Base-by-base conservation (phyloP, 352 stramenopile species). In the Pythium folliculosum region DNA sequence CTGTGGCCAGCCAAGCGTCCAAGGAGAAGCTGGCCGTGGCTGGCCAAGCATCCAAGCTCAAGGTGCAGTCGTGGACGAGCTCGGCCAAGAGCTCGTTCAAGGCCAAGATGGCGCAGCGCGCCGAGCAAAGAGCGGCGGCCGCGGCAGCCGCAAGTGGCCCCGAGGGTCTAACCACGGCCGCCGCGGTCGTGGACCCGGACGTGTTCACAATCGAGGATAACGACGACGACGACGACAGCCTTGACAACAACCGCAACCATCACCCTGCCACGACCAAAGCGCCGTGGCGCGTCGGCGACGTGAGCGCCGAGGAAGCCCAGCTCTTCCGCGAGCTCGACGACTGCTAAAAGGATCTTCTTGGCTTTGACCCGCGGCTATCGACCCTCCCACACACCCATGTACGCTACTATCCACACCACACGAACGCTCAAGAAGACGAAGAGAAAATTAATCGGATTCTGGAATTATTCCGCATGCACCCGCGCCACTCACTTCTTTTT, bases 1-100 rank as follows among this genome's bases (percentile, higher is more conserved):
- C 56, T 1, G 58, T 66, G 17, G 65, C 65, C 25, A 63, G 52
- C 44, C 52, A 69, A 40, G 63, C 43, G 32, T 69, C 63, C 0
- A 69, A 66, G 27, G 64, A 71, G 23, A 71, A 60, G 32, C n/a
- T 65, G 16, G 57, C 37, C 14, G 64, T 65, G 23, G 64, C 57
- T 12, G 60, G 66, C 23, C 67, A 69, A 54, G 67, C 61, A 30
- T 73, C 67, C 19, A 69, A 69, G 25, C 54, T 68, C 23, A 72
- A 72, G 54, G 59, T 72, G 59, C 66, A 72, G 53, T 68, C 59
- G 52, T 68, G 59, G 66, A 67, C 52, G 7, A 72, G 59, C 37
- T 70, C 56, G 9, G 55, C 65, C 14, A 65, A 59, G 50, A 67
- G 37, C 45, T 66, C 60, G 2, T 40, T 73, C 44, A 69, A 60